Conservation (phyloP, 2,329 filamentous ascomycete species). For the Hypoxylon sp. region DNA sequence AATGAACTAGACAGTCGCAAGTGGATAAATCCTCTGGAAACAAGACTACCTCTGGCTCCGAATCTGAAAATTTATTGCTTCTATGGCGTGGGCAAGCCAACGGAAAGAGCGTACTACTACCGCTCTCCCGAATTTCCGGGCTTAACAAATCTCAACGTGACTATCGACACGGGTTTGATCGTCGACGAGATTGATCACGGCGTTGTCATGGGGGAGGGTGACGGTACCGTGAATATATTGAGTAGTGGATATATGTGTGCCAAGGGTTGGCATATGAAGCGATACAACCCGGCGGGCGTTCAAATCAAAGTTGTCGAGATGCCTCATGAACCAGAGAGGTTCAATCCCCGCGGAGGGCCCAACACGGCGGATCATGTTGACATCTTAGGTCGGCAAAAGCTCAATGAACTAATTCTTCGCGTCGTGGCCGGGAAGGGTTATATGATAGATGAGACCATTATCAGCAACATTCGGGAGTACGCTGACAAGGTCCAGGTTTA, state of each 20-base stretch:
- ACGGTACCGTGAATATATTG: conserved; percentile 94
- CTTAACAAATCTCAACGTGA: conserved; percentile 78
- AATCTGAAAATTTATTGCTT: conserved; percentile 97
- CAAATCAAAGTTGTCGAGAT: conserved; percentile 93
- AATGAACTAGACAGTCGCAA: conserved; percentile 84
- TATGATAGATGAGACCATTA: conserved; percentile 80
- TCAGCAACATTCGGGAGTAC: conserved; percentile 87
- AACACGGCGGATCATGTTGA: conserved; percentile 93
- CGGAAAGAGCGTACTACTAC: conserved; percentile 94
- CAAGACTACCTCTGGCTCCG: conserved; percentile 86
- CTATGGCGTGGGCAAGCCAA: conserved; percentile 94
- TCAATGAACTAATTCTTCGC: conserved; percentile 91
- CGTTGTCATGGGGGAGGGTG: conserved; percentile 95
- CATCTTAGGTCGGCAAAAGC: conserved; percentile 87
- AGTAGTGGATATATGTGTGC: conserved; percentile 97
- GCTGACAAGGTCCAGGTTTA: conserved; percentile 86
- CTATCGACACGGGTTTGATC: conserved; percentile 76
- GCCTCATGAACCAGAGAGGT: conserved; percentile 94
- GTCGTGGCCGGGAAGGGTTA: conserved; percentile 90
- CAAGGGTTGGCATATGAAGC: conserved; percentile 91
- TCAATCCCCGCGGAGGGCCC: conserved; percentile 82
- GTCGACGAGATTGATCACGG: conserved; percentile 81
- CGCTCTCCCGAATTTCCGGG: conserved; percentile 75
- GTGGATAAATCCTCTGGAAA: conserved; percentile 96
- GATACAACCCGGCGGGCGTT: conserved; percentile 89